These are phyloP conservation scores for Penicillium palitans DNA, from an alignment of 2,329 filamentous ascomycete species.

Conservation along the genomic window DNA sequence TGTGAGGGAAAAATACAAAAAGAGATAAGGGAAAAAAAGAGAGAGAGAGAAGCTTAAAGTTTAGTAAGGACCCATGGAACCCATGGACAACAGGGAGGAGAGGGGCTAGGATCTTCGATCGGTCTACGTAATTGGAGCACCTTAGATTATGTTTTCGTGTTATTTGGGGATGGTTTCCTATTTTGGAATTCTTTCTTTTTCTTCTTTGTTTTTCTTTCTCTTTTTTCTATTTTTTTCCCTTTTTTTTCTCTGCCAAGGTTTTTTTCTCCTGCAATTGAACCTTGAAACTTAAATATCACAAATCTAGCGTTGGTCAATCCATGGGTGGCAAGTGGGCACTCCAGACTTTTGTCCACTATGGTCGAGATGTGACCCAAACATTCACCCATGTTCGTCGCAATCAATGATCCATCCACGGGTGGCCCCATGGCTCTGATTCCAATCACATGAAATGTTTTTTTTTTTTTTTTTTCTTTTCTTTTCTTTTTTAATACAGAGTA, in stretches of 20 bases:
- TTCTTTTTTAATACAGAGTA: no score
- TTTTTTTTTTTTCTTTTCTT: no score
- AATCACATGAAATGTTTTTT: not conserved
- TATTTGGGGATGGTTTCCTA: not conserved
- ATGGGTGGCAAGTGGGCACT: conserved; percentile 11
- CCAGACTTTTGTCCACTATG: conserved; percentile 15
- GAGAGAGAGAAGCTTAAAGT: conserved; percentile 19
- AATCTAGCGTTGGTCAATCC: conserved; percentile 2
- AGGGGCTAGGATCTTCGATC: conserved; percentile 22
- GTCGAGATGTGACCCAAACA: conserved; percentile 3
- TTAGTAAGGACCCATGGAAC: not conserved
- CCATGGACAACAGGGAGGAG: conserved; percentile 7
- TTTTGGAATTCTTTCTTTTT: not conserved
- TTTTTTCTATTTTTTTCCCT: not conserved
- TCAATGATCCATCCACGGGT: conserved; percentile 19
- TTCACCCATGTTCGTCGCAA: not conserved
- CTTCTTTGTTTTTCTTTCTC: not conserved
- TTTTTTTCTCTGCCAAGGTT: not conserved
- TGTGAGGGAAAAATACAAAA: not conserved
- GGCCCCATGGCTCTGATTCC: not conserved
- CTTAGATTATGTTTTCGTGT: not conserved
- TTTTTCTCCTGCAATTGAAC: not conserved
- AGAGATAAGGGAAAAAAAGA: not conserved
- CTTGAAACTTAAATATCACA: not conserved
- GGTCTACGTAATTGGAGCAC: conserved; percentile 21